Conservation (phyloP, 1,284 basidiomycete species). For the Phlebopus sp. region DNA sequence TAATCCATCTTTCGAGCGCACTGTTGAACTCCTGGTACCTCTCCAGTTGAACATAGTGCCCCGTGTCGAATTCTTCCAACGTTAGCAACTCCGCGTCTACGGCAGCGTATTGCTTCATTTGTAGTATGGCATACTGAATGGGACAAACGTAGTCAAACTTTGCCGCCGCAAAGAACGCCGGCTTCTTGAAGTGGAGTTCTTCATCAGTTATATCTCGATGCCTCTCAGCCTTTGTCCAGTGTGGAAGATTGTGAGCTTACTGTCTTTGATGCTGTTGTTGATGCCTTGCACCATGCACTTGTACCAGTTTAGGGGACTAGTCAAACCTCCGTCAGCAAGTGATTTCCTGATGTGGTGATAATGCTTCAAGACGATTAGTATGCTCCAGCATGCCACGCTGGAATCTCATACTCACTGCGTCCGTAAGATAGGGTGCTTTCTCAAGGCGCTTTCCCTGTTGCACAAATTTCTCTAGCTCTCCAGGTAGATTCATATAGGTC, state of each 20-base stretch:
- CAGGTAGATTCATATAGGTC: slow-evolving; percentile 32
- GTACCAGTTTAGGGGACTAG: slow-evolving; percentile 34
- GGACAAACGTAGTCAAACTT: slow-evolving; percentile 29
- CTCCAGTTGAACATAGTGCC: slow-evolving; percentile 32
- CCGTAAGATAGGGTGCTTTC: slow-evolving; percentile 31
- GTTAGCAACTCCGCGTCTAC: slow-evolving; percentile 21
- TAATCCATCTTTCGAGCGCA: slow-evolving; percentile 30
- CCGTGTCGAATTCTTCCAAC: slow-evolving; percentile 29
- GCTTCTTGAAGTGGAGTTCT: slow-evolving; percentile 26
- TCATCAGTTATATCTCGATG: slow-evolving; percentile 22
- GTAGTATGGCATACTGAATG: slow-evolving; percentile 17
- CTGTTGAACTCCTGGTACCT: slow-evolving; percentile 27
- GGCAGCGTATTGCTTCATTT: slow-evolving; percentile 28
- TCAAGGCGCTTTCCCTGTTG: slow-evolving; percentile 20
- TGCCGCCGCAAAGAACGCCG: slow-evolving; percentile 30
- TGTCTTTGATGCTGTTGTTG: slow-evolving; percentile 17
- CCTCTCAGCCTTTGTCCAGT: neutral
- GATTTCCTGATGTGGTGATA: slow-evolving; percentile 23
- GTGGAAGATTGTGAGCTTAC: slow-evolving; percentile 15
- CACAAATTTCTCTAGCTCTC: slow-evolving; percentile 32
- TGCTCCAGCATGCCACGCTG: neutral
- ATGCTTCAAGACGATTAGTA: slow-evolving; percentile 17
- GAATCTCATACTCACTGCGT: slow-evolving; percentile 23
- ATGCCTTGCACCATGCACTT: slow-evolving; percentile 21
- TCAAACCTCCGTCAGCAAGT: slow-evolving; percentile 26